phyloP scores from a whole-genome alignment of 2,329 filamentous ascomycete species.

The Juglanconis oblonga region DNA sequence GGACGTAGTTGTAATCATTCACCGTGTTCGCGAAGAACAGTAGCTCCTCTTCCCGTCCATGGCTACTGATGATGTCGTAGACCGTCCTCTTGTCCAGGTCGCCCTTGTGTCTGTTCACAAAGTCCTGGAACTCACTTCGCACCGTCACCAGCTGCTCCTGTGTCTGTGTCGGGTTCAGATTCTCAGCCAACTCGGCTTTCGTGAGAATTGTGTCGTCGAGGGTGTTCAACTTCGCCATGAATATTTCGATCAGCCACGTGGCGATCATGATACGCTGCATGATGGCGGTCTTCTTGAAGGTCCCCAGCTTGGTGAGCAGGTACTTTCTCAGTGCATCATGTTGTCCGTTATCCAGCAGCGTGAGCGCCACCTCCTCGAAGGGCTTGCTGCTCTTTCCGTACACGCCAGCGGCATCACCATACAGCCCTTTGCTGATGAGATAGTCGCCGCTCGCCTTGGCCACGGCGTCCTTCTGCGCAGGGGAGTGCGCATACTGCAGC shows the following conservation, averaged over 20 bases:
- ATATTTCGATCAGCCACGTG: conserved; percentile 91
- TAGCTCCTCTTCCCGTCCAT: conserved; percentile 89
- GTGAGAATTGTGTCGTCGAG: conserved; percentile 93
- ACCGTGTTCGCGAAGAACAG: conserved; percentile 85
- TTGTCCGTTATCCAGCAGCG: conserved; percentile 85
- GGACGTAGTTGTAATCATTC: conserved; percentile 90
- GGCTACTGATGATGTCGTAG: conserved; percentile 94
- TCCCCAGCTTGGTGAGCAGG: conserved; percentile 76
- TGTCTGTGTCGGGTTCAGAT: conserved; percentile 66
- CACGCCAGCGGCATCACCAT: conserved; percentile 79
- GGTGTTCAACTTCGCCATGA: conserved; percentile 94
- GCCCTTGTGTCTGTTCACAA: conserved; percentile 77
- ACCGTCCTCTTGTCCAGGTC: conserved; percentile 89
- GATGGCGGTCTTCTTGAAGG: conserved; percentile 74
- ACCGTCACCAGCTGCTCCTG: conserved; percentile 68
- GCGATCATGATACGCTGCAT: conserved; percentile 98
- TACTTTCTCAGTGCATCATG: conserved; percentile 90
- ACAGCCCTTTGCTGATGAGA: conserved; percentile 77
- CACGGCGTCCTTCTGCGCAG: conserved; percentile 82
- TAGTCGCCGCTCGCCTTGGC: conserved; percentile 90
- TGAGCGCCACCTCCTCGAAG: conserved; percentile 92
- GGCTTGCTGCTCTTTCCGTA: conserved; percentile 96
- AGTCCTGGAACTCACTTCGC: conserved; percentile 81
- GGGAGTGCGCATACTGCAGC: conserved; percentile 76
- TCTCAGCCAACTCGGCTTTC: conserved; percentile 75